These are phyloP conservation scores for Athelia psychrophila DNA, from an alignment of 1,284 basidiomycete species.

Conservation along the genomic window DNA sequence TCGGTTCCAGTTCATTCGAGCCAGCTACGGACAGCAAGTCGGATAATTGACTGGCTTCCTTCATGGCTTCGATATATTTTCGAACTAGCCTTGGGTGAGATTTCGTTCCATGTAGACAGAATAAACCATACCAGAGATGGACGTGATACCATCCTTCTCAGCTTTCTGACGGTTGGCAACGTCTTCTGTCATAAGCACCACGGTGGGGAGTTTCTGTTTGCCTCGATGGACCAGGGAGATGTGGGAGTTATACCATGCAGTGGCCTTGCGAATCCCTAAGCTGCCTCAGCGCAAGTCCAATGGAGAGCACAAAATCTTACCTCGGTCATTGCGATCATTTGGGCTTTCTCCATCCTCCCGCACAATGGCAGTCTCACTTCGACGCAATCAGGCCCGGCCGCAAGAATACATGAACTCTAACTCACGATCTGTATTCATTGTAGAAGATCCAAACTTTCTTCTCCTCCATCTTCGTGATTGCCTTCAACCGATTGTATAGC, in stretches of 20 bases:
- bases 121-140: constrained; percentile 52
- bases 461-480: constrained; percentile 78
- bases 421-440: constrained; percentile 84
- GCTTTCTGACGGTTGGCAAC: constrained; percentile 82
- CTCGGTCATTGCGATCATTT: constrained; percentile 92
- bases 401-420: constrained; percentile 12
- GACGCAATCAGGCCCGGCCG: constrained; percentile 9
- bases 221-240: constrained; percentile 56
- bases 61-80: constrained; percentile 77
- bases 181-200: constrained; percentile 90
- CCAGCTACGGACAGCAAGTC: constrained; percentile 78
- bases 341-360: constrained; percentile 75
- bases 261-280: constrained; percentile 80
- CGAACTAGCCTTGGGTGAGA: constrained; percentile 43
- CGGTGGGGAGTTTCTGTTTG: constrained; percentile 46
- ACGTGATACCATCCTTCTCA: constrained; percentile 61
- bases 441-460: constrained; percentile 87
- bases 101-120: background rate
- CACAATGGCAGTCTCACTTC: constrained; percentile 75
- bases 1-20: constrained; percentile 59
- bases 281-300: constrained; percentile 1
- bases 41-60: constrained; percentile 61
- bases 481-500: constrained; percentile 88
- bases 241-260: constrained; percentile 84
- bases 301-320: constrained; percentile 35